Evolutionary conservation across 2,329 filamentous ascomycete species (phyloP).

Genomic region (Arthrobotrys sinensis): DNA sequence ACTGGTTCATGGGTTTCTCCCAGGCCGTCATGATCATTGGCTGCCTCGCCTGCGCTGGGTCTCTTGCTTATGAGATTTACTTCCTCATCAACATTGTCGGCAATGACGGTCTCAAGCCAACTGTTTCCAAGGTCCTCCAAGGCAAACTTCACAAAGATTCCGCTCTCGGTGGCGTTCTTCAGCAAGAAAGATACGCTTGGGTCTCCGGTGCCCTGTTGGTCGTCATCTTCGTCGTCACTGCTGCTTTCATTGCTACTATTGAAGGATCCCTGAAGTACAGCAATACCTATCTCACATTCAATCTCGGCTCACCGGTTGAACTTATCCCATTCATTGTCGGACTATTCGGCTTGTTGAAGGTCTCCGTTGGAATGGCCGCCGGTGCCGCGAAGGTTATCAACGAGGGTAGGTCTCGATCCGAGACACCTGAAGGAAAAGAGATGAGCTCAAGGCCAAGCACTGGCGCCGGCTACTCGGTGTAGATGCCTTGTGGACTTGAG

Average conservation of each 20-base stretch:
- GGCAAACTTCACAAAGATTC: constrained; percentile 50
- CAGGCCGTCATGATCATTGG: constrained; percentile 58
- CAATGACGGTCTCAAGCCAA: constrained; percentile 51
- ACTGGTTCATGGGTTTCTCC: constrained; percentile 59
- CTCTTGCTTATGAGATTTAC: constrained; percentile 55
- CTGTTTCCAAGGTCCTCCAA: constrained; percentile 45
- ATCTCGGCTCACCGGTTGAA: constrained; percentile 54
- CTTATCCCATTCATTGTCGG: constrained; percentile 59
- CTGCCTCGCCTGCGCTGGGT: constrained; percentile 32
- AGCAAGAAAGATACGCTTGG: constrained; percentile 60
- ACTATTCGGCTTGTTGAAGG: constrained; percentile 52
- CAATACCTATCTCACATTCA: constrained; percentile 49
- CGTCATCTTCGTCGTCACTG: constrained; percentile 41
- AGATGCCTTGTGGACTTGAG: not conserved
- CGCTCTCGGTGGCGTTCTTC: constrained; percentile 53
- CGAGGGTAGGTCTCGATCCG: constrained; percentile 52
- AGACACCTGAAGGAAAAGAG: constrained; percentile 57
- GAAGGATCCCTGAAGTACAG: constrained; percentile 57
- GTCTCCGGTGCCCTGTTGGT: constrained; percentile 55
- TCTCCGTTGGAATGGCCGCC: constrained; percentile 44
- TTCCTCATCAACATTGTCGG: constrained; percentile 43
- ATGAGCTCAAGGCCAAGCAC: constrained; percentile 58
- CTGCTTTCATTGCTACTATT: constrained; percentile 56
- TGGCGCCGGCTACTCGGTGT: constrained; percentile 14
- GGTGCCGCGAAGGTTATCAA: constrained; percentile 52